Evolutionary conservation across 352 stramenopile species (phyloP).

Genomic region (Globisporangium barbulae): DNA sequence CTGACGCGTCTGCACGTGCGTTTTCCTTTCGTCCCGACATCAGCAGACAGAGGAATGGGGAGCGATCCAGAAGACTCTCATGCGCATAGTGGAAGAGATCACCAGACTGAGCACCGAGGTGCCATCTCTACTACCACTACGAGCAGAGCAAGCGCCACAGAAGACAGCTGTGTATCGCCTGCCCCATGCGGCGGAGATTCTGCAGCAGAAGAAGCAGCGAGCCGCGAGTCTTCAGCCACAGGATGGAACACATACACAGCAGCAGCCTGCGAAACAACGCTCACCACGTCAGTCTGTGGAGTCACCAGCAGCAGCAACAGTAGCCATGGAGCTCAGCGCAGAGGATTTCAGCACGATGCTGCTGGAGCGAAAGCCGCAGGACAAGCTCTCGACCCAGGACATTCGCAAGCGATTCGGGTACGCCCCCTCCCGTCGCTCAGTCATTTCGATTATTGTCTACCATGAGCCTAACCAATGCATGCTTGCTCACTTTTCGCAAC

Average conservation of each 20-base stretch:
- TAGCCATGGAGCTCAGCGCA: slow-evolving; percentile 25
- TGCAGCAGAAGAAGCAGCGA: slow-evolving; percentile 16
- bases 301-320: background rate
- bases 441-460: background rate
- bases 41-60: slow-evolving; percentile 20
- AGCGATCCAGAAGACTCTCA: slow-evolving; percentile 22
- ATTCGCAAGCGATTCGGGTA: slow-evolving; percentile 62
- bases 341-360: slow-evolving; percentile 67
- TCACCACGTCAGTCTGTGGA: background rate
- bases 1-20: background rate
- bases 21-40: background rate
- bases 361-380: slow-evolving; percentile 28
- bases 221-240: background rate
- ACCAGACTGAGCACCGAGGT: slow-evolving; percentile 11
- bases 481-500: background rate
- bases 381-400: slow-evolving; percentile 53
- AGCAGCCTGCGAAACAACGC: background rate
- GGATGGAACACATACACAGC: background rate
- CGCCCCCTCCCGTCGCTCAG: too few relatives aligned
- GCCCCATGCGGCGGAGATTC: slow-evolving; percentile 29
- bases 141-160: background rate
- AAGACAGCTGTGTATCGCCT: slow-evolving; percentile 15
- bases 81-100: slow-evolving; percentile 22
- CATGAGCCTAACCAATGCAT: background rate
- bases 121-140: background rate